Conservation (phyloP, 192 early-diverging fungal species). For the Ramicandelaber brevisporus region DNA sequence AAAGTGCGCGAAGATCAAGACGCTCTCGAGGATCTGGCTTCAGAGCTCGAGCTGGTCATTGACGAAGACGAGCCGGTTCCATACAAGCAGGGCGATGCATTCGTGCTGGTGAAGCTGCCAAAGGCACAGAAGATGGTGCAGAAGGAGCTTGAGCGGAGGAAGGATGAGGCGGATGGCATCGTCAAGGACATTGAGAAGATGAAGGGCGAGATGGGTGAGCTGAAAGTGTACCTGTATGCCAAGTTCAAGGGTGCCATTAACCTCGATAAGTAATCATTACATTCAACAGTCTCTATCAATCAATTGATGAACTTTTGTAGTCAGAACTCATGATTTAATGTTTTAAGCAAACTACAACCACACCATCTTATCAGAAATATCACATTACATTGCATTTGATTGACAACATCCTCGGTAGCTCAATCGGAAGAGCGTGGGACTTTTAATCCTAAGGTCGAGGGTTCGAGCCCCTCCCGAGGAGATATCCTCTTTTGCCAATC, state of each 20-base stretch:
- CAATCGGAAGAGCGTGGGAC: too few relatives aligned
- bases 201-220: constrained; percentile 58
- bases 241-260: constrained; percentile 94
- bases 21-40: constrained; percentile 76
- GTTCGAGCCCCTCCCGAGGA: too few relatives aligned
- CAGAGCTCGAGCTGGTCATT: constrained; percentile 62
- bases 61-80: constrained; percentile 73
- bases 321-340: too few relatives aligned
- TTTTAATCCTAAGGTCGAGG: too few relatives aligned
- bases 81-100: constrained; percentile 74
- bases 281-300: too few relatives aligned
- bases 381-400: too few relatives aligned
- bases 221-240: constrained; percentile 68
- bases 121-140: constrained; percentile 44
- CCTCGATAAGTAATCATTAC: constrained; percentile 61
- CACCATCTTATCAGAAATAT: too few relatives aligned
- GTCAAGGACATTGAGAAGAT: constrained; percentile 33
- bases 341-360: too few relatives aligned
- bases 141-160: too few relatives aligned
- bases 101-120: constrained; percentile 46
- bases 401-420: too few relatives aligned
- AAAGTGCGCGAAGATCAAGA: constrained; percentile 83
- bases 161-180: constrained; percentile 23
- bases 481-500: too few relatives aligned
- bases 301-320: too few relatives aligned